phyloP scores from a whole-genome alignment of 805 yeast genomes.

The Kazachstania martiniae region DNA sequence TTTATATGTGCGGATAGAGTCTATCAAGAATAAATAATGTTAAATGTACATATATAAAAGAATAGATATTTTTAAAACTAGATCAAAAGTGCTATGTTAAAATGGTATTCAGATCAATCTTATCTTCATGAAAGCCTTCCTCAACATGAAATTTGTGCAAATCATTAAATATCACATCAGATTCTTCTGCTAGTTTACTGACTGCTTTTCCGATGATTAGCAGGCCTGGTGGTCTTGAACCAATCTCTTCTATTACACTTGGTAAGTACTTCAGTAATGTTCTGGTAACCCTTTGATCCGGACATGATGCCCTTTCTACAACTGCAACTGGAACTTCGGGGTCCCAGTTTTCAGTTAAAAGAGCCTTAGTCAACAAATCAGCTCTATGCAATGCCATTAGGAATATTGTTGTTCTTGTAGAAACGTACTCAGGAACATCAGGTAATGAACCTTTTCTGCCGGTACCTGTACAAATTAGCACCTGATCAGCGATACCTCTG shows the following conservation, averaged over 20 bases:
- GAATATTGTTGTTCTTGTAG: slow-evolving; percentile 71
- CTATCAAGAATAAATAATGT: not conserved
- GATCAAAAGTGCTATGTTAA: not conserved
- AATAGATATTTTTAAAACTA: too few relatives aligned
- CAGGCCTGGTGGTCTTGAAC: slow-evolving; percentile 89
- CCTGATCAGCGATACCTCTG: slow-evolving; percentile 85
- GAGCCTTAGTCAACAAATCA: slow-evolving; percentile 37
- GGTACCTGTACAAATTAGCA: slow-evolving; percentile 87
- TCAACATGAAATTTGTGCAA: slow-evolving; percentile 19
- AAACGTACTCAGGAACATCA: slow-evolving; percentile 59
- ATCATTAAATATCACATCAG: slow-evolving; percentile 13
- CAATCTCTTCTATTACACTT: slow-evolving; percentile 62
- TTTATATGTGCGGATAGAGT: too few relatives aligned
- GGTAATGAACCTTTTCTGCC: slow-evolving; percentile 83
- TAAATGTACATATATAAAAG: slow-evolving; percentile 1
- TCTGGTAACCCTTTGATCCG: slow-evolving; percentile 79
- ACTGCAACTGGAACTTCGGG: slow-evolving; percentile 66
- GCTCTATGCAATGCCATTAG: slow-evolving; percentile 82
- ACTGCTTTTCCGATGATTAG: slow-evolving; percentile 77
- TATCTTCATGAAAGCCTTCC: slow-evolving; percentile 27
- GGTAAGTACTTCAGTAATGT: slow-evolving; percentile 59
- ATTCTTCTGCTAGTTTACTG: slow-evolving; percentile 30
- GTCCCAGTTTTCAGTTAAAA: slow-evolving; percentile 56
- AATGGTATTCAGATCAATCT: slow-evolving; percentile 3
- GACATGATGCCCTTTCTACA: slow-evolving; percentile 86